These are phyloP conservation scores for Spiraea crenata DNA, from an alignment of 331 rosid genomes.

Conservation along the genomic window DNA sequence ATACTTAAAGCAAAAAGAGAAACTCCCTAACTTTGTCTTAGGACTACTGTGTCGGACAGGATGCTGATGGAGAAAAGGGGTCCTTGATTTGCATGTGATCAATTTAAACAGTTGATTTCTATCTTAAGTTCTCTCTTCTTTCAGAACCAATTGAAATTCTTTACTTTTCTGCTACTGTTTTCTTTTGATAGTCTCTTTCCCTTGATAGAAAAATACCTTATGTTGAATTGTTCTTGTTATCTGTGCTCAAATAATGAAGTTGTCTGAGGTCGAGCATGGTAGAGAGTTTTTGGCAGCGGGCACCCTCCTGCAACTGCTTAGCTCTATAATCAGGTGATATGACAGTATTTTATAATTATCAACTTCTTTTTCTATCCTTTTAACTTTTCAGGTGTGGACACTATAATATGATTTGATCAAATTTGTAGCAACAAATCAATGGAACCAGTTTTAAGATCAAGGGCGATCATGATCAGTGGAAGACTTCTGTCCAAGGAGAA, in stretches of 20 bases:
- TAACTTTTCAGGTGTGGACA: neutral
- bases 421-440: constrained; percentile 45
- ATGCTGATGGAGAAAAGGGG: neutral
- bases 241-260: constrained; percentile 49
- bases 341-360: neutral
- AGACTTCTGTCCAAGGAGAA: constrained; percentile 70
- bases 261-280: constrained; percentile 77
- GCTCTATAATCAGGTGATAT: constrained; percentile 71
- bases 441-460: constrained; percentile 65
- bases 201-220: constrained; percentile 8
- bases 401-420: neutral
- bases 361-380: neutral
- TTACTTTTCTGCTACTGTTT: neutral
- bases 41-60: constrained; percentile 1
- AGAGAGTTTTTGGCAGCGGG: constrained; percentile 65
- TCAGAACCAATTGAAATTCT: neutral
- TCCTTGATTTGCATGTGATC: neutral
- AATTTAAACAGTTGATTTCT: neutral
- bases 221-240: constrained; percentile 14
- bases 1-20: neutral
- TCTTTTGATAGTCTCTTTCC: constrained; percentile 8
- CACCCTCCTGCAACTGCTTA: constrained; percentile 64
- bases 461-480: constrained; percentile 86
- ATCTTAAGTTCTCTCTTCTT: neutral
- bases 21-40: neutral